phyloP scores from a whole-genome alignment of 805 yeast species.

The Starmerella riodocensis region DNA sequence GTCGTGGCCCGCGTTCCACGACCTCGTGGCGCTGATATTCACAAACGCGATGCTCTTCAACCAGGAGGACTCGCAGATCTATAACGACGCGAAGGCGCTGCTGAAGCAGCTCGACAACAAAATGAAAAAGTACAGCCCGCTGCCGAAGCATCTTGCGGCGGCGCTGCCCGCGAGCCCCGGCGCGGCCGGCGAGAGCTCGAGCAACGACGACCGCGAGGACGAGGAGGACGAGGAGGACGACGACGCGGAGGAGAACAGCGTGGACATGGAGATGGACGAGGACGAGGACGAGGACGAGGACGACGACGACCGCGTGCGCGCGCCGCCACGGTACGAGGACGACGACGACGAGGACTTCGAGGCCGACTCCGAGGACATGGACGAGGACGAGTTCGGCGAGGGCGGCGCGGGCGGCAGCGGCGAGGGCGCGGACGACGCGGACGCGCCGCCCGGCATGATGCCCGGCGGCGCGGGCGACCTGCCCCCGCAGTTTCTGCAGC shows the following conservation, averaged over 20 bases:
- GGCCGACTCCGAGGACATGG: slow-evolving; percentile 22
- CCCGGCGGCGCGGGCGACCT: background rate
- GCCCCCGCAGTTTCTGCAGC: slow-evolving; percentile 18
- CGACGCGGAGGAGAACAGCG: slow-evolving; percentile 23
- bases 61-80: slow-evolving; percentile 56
- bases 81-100: slow-evolving; percentile 55
- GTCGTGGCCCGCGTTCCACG: slow-evolving; percentile 45
- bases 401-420: slow-evolving; percentile 9
- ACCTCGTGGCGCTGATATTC: slow-evolving; percentile 52
- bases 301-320: slow-evolving; percentile 22
- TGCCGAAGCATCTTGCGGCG: slow-evolving; percentile 14
- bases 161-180: slow-evolving; percentile 9
- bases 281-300: slow-evolving; percentile 22
- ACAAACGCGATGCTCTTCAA: slow-evolving; percentile 68
- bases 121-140: slow-evolving; percentile 18
- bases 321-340: slow-evolving; percentile 17
- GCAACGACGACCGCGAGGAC: slow-evolving; percentile 21
- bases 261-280: slow-evolving; percentile 20
- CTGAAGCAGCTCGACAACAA: slow-evolving; percentile 35
- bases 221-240: slow-evolving; percentile 23
- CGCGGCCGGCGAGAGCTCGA: slow-evolving; percentile 8
- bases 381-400: slow-evolving; percentile 19
- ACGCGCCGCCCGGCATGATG: background rate
- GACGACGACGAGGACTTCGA: slow-evolving; percentile 24
- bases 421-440: slow-evolving; percentile 2